Conservation (phyloP, 78 protist species). For the Speleostelium caveatum region DNA sequence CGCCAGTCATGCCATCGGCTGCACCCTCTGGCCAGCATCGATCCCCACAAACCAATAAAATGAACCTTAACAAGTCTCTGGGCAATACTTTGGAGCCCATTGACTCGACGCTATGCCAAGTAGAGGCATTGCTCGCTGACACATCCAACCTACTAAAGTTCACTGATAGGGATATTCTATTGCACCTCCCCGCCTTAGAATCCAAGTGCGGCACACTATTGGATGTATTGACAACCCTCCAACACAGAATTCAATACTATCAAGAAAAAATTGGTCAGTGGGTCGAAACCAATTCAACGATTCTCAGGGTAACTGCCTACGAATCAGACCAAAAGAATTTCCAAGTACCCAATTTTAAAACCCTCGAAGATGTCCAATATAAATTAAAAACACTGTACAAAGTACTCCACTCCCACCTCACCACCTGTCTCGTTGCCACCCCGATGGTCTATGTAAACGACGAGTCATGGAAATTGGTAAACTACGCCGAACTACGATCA, state of each 20-base stretch:
- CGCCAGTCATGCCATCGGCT: neutral
- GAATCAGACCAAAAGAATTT: neutral
- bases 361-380: neutral
- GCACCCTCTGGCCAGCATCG: neutral
- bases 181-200: neutral
- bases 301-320: slow-evolving; percentile 1
- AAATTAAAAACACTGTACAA: slow-evolving; percentile 2
- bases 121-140: slow-evolving; percentile 4
- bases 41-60: neutral
- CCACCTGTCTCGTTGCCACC: neutral
- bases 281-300: neutral
- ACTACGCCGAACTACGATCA: neutral
- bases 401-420: neutral
- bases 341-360: neutral
- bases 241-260: neutral
- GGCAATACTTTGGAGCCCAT: slow-evolving; percentile 3
- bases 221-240: neutral
- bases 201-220: neutral
- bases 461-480: slow-evolving; percentile 8
- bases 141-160: neutral
- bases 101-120: neutral
- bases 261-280: neutral
- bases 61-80: neutral
- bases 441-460: slow-evolving; percentile 12
- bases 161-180: neutral